phyloP scores from a whole-genome alignment of 169 alveolate species.

The Babesia sp. region DNA sequence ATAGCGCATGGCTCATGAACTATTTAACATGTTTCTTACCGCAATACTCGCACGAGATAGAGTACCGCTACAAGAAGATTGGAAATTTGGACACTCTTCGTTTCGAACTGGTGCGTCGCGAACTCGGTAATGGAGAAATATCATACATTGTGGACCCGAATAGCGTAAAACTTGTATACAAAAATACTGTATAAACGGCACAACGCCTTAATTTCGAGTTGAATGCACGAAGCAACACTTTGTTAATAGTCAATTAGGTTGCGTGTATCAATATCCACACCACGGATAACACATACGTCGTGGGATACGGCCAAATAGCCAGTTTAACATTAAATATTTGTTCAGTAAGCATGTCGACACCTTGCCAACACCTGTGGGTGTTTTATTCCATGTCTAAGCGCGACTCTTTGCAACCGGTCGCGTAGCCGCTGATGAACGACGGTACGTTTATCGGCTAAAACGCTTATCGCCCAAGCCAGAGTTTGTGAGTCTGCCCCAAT shows the following conservation, averaged over 20 bases:
- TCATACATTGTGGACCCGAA: slow-evolving; percentile 7
- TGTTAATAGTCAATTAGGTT: too few species aligned
- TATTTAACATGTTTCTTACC: slow-evolving; percentile 49
- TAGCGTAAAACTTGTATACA: slow-evolving; percentile 26
- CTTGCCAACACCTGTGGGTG: neutral
- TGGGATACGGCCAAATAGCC: too few species aligned
- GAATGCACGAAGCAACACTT: too few species aligned
- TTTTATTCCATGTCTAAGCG: neutral
- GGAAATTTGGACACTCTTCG: slow-evolving; percentile 32
- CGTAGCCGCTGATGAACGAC: neutral
- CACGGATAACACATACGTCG: too few species aligned
- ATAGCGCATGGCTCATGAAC: slow-evolving; percentile 54
- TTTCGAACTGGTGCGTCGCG: slow-evolving; percentile 7
- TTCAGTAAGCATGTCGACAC: too few species aligned
- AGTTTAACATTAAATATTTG: too few species aligned
- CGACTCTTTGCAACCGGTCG: neutral
- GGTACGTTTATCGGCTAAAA: slow-evolving; percentile 1
- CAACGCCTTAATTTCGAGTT: too few species aligned
- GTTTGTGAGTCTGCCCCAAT: neutral
- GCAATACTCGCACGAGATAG: neutral
- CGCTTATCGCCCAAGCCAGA: neutral
- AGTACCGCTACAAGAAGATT: slow-evolving; percentile 7
- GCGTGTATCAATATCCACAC: too few species aligned
- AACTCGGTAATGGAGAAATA: neutral
- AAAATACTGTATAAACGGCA: neutral